Conservation (phyloP, 2,329 filamentous ascomycete genomes). For the Xylaria hypoxylon region DNA sequence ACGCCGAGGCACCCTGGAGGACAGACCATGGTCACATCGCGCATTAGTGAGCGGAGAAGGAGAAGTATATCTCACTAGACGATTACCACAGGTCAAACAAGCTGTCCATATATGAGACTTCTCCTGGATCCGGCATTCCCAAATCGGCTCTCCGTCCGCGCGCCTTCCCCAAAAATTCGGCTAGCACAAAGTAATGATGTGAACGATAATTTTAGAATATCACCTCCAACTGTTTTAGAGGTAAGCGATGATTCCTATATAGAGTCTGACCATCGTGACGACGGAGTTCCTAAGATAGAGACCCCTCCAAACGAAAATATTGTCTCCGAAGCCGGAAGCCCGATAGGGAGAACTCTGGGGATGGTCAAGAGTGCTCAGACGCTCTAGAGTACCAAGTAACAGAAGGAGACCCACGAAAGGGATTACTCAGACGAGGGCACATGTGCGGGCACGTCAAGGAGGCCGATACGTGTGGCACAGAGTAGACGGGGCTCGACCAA, state of each 20-base stretch:
- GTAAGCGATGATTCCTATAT: conserved; percentile 29
- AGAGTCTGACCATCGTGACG: conserved; percentile 19
- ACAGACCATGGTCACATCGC: conserved; percentile 12
- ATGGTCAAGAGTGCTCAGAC: neutral
- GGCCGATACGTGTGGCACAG: neutral
- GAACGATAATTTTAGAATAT: neutral
- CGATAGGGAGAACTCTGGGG: neutral
- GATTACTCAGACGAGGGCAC: neutral
- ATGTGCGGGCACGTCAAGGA: neutral
- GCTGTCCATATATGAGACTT: conserved; percentile 16
- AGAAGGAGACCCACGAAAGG: neutral
- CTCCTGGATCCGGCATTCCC: conserved; percentile 16
- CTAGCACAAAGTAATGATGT: conserved; percentile 15
- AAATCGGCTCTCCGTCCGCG: conserved; percentile 7
- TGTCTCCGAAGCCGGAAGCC: neutral
- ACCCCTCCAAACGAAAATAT: conserved; percentile 4
- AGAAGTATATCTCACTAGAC: conserved; percentile 25
- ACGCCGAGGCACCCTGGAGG: conserved; percentile 24
- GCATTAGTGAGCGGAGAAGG: conserved; percentile 15
- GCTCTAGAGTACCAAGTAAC: neutral
- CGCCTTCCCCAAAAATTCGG: conserved; percentile 8
- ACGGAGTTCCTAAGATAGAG: conserved; percentile 23
- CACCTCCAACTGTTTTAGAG: conserved; percentile 10
- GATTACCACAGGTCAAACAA: conserved; percentile 25
- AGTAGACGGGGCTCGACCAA: neutral